Conservation (phyloP, 495 filamentous ascomycete species). For the Alectoria sarmentosa region DNA sequence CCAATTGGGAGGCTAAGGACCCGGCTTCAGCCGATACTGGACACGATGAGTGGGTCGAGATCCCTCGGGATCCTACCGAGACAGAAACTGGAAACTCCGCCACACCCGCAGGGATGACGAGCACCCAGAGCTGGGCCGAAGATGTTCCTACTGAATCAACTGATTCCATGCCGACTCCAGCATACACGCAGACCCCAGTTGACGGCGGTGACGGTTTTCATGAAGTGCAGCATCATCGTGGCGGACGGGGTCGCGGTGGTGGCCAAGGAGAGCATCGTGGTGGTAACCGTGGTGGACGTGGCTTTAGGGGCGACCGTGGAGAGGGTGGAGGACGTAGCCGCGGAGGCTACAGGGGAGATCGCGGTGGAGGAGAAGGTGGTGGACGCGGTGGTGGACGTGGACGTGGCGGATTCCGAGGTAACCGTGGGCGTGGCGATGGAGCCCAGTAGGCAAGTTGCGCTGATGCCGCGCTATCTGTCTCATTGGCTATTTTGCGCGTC, state of each 20-base stretch:
- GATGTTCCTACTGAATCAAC: constrained; percentile 41
- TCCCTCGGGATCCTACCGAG: constrained; percentile 67
- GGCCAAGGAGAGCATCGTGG: constrained; percentile 48
- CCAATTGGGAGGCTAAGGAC: constrained; percentile 57
- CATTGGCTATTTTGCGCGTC: constrained; percentile 3
- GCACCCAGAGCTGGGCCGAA: constrained; percentile 61
- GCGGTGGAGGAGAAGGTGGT: constrained; percentile 48
- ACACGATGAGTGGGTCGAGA: constrained; percentile 70
- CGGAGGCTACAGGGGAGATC: constrained; percentile 70
- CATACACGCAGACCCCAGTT: constrained; percentile 33
- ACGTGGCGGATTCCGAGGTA: constrained; percentile 21
- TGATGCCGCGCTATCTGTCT: constrained; percentile 4
- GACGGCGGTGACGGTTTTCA: constrained; percentile 60
- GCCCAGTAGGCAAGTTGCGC: constrained; percentile 15
- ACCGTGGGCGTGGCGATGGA: constrained; percentile 24
- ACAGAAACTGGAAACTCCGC: constrained; percentile 61
- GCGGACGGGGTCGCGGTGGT: constrained; percentile 41
- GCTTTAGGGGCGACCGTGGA: constrained; percentile 42
- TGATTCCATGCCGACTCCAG: constrained; percentile 19
- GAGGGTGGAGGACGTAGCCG: constrained; percentile 48
- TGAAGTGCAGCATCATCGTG: constrained; percentile 50
- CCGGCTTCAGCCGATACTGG: constrained; percentile 23
- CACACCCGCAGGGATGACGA: constrained; percentile 47
- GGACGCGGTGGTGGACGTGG: constrained; percentile 21
- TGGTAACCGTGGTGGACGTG: constrained; percentile 49